phyloP scores from a whole-genome alignment of 2,329 filamentous ascomycete species.

The Sporothrix curviconia region DNA sequence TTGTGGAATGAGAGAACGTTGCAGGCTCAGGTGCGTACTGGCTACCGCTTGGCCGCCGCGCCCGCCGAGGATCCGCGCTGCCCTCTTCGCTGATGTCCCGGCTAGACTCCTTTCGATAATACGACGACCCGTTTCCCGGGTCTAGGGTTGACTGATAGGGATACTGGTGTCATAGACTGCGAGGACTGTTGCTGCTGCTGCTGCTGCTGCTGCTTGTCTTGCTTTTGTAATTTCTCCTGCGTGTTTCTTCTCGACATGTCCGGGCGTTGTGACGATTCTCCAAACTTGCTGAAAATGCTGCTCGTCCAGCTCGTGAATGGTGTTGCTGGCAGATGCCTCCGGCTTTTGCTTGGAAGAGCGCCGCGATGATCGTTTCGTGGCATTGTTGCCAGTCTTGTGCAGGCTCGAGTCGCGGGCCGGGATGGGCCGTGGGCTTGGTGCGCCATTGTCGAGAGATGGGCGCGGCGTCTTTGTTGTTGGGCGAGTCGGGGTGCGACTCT shows the following conservation, averaged over 20 bases:
- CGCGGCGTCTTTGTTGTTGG: slow-evolving; percentile 26
- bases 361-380: slow-evolving; percentile 46
- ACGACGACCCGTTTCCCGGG: neutral
- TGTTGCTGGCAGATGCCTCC: slow-evolving; percentile 31
- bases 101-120: neutral
- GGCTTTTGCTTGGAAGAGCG: slow-evolving; percentile 43
- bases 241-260: neutral
- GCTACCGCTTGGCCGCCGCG: neutral
- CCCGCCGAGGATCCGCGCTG: neutral
- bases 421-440: slow-evolving; percentile 46
- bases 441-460: slow-evolving; percentile 17
- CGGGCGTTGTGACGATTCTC: neutral
- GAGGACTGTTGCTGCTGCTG: neutral
- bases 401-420: slow-evolving; percentile 64
- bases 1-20: slow-evolving; percentile 10
- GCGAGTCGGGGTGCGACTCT: slow-evolving; percentile 37
- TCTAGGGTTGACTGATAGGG: neutral
- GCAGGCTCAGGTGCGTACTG: neutral
- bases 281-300: slow-evolving; percentile 1
- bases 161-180: neutral
- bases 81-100: neutral
- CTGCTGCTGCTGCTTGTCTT: neutral
- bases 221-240: slow-evolving; percentile 2
- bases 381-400: slow-evolving; percentile 47
- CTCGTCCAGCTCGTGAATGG: slow-evolving; percentile 29